These are phyloP conservation scores for Erythrophleum ivorense DNA, from an alignment of 331 rosid species.

Conservation along the genomic window DNA sequence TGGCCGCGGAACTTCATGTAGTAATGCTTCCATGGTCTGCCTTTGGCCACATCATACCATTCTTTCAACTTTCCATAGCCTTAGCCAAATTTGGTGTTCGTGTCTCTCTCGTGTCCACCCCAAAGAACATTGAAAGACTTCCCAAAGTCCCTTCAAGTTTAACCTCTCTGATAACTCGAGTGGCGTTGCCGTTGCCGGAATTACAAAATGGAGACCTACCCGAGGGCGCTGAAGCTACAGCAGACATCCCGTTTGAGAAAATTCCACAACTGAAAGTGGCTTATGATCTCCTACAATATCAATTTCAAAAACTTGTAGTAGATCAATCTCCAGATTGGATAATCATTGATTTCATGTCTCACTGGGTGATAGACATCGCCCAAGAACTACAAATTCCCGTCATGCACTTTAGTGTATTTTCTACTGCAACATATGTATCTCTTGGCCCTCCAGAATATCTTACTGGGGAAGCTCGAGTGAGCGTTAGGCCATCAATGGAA, in stretches of 20 bases:
- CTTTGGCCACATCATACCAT: slow-evolving; percentile 56
- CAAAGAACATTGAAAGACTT: slow-evolving; percentile 48
- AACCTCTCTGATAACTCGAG: neutral
- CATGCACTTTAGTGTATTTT: neutral
- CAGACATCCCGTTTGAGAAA: slow-evolving; percentile 4
- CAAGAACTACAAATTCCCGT: slow-evolving; percentile 30
- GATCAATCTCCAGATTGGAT: slow-evolving; percentile 46
- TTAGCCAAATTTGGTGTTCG: slow-evolving; percentile 51
- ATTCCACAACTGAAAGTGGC: neutral
- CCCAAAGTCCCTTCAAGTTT: slow-evolving; percentile 40
- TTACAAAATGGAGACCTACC: neutral
- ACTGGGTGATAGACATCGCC: slow-evolving; percentile 44
- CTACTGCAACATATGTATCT: neutral
- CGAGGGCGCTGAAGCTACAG: neutral
- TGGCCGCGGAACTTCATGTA: slow-evolving; percentile 38
- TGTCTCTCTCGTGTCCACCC: slow-evolving; percentile 55
- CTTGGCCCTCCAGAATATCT: neutral
- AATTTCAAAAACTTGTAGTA: slow-evolving; percentile 26
- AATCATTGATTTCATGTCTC: slow-evolving; percentile 39
- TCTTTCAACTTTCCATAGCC: slow-evolving; percentile 49
- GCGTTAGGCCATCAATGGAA: neutral
- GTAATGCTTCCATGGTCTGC: slow-evolving; percentile 59
- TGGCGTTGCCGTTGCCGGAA: slow-evolving; percentile 38
- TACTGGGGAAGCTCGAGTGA: neutral
- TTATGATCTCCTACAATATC: slow-evolving; percentile 31